Evolutionary conservation across 2,329 filamentous ascomycete species (phyloP).

Genomic region (Simplicillium aogashimaense): DNA sequence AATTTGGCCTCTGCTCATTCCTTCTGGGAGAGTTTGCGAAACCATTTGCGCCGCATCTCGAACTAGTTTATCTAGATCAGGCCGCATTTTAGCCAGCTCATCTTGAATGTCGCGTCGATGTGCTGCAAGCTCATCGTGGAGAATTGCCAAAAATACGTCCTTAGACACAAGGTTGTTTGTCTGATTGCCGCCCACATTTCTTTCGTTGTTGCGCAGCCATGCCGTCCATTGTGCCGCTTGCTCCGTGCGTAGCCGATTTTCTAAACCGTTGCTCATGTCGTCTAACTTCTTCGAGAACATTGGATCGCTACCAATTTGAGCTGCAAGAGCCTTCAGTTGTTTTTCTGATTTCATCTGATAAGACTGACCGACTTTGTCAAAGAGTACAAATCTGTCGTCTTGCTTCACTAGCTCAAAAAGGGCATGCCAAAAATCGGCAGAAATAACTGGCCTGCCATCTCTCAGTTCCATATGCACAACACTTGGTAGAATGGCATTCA

Average conservation of each 20-base stretch:
- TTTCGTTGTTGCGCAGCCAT: constrained; percentile 42
- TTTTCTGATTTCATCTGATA: constrained; percentile 30
- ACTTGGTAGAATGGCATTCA: constrained; percentile 44
- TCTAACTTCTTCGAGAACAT: constrained; percentile 15
- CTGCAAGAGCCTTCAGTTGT: constrained; percentile 35
- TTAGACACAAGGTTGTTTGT: constrained; percentile 27
- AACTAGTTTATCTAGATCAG: constrained; percentile 22
- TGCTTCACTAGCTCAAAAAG: constrained; percentile 43
- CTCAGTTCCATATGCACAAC: constrained; percentile 43
- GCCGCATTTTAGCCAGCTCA: constrained; percentile 27
- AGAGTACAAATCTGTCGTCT: constrained; percentile 35
- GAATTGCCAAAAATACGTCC: constrained; percentile 36
- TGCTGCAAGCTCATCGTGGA: constrained; percentile 27
- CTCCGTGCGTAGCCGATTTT: constrained; percentile 17
- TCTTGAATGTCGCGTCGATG: constrained; percentile 28
- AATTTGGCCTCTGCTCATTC: constrained; percentile 31
- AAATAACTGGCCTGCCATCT: constrained; percentile 42
- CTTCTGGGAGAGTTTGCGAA: constrained; percentile 13
- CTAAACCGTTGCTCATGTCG: constrained; percentile 9
- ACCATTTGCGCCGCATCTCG: constrained; percentile 18
- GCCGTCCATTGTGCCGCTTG: constrained; percentile 35
- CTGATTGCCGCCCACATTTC: constrained; percentile 16
- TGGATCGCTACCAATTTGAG: constrained; percentile 27
- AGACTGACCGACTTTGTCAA: constrained; percentile 29
- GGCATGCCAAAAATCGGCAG: constrained; percentile 56